phyloP scores from a whole-genome alignment of 1,284 basidiomycete species.

The Melampsora americana region DNA sequence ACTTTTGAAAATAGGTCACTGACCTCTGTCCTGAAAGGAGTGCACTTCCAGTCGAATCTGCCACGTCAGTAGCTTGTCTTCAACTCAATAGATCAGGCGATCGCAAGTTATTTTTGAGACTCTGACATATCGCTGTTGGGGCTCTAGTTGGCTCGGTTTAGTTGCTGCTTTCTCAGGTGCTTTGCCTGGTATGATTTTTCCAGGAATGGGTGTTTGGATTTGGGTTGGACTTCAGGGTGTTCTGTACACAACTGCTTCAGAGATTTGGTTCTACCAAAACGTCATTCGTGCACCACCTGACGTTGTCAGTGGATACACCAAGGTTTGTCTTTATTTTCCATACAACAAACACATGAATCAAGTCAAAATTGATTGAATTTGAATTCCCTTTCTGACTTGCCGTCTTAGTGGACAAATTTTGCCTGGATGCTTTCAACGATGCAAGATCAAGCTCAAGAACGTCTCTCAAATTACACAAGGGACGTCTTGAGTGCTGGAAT shows the following conservation, averaged over 20 bases:
- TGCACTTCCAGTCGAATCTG: constrained; percentile 17
- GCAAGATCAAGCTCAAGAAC: constrained; percentile 42
- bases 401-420: constrained; percentile 38
- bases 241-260: constrained; percentile 42
- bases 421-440: constrained; percentile 38
- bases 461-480: constrained; percentile 29
- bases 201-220: constrained; percentile 33
- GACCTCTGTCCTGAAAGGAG: constrained; percentile 26
- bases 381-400: neutral
- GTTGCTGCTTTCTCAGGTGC: constrained; percentile 39
- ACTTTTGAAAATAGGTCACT: constrained; percentile 1
- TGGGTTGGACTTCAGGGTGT: constrained; percentile 38
- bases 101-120: neutral
- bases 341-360: neutral
- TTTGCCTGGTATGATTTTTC: constrained; percentile 37
- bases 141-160: constrained; percentile 13
- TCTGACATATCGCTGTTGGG: neutral
- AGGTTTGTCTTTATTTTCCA: neutral
- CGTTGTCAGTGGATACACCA: constrained; percentile 43
- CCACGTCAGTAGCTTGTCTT: constrained; percentile 21
- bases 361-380: neutral
- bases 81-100: too few species aligned
- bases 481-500: constrained; percentile 28
- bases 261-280: constrained; percentile 41
- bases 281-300: constrained; percentile 40